Conservation (phyloP, 768 basidiomycete genomes). For the Rossbeevera mucosa region DNA sequence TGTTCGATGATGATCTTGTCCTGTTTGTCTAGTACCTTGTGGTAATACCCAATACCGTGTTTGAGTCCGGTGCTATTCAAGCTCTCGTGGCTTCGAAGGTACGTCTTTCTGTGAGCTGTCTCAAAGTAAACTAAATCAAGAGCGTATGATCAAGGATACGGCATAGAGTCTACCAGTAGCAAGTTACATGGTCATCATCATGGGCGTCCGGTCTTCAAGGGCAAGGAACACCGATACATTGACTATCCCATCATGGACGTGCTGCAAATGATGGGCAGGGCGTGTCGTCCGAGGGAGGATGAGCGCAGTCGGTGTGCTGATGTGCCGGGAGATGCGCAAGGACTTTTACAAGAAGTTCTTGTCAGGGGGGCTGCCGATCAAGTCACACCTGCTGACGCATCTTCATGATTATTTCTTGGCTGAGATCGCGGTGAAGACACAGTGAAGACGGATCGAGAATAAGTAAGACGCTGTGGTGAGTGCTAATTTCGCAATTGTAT, state of each 20-base stretch:
- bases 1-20: slow-evolving; percentile 90
- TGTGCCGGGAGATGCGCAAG: slow-evolving; percentile 90
- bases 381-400: slow-evolving; percentile 87
- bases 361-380: slow-evolving; percentile 96
- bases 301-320: too few species aligned
- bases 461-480: too few species aligned
- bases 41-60: slow-evolving; percentile 89
- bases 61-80: slow-evolving; percentile 94
- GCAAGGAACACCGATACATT: slow-evolving; percentile 95
- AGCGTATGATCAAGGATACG: slow-evolving; percentile 88
- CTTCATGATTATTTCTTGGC: too few species aligned
- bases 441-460: too few species aligned
- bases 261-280: too few species aligned
- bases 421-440: too few species aligned
- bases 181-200: too few species aligned
- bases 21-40: slow-evolving; percentile 89
- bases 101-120: not conserved
- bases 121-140: not conserved
- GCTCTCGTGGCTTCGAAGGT: slow-evolving; percentile 92
- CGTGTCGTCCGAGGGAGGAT: too few species aligned
- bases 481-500: too few species aligned
- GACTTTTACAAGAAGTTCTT: too few species aligned
- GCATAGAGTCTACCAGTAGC: slow-evolving; percentile 94
- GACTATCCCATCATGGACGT: slow-evolving; percentile 99
- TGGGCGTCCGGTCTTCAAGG: slow-evolving; percentile 98